phyloP scores from a whole-genome alignment of 352 stramenopile species.

The Blastocystis sp. region DNA sequence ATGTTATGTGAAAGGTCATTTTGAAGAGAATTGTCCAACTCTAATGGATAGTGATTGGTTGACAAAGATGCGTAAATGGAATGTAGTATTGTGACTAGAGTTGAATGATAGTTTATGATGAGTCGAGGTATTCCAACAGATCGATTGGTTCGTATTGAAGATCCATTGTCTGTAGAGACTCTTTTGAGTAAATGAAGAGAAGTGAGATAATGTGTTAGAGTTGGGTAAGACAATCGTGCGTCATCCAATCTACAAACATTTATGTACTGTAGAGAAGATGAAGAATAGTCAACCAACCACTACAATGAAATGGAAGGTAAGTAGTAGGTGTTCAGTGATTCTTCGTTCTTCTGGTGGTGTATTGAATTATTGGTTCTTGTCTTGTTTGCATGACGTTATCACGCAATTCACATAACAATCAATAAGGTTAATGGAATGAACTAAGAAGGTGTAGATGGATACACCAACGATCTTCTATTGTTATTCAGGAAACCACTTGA shows the following conservation, averaged over 20 bases:
- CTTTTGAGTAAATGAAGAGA: not conserved
- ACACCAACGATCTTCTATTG: constrained; percentile 31
- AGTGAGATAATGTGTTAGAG: not conserved
- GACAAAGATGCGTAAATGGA: constrained; percentile 36
- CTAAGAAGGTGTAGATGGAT: constrained; percentile 42
- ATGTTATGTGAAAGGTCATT: constrained; percentile 32
- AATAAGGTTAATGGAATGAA: not conserved
- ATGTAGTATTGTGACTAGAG: not conserved
- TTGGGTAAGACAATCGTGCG: constrained; percentile 14
- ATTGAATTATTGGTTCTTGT: constrained; percentile 14
- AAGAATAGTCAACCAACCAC: not conserved
- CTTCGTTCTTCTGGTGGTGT: too few relatives aligned
- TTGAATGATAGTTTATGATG: not conserved
- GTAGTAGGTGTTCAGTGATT: not conserved
- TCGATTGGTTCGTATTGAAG: constrained; percentile 19
- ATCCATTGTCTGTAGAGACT: not conserved
- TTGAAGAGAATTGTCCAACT: constrained; percentile 45
- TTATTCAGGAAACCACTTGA: not conserved
- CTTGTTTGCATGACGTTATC: not conserved
- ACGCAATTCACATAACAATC: not conserved
- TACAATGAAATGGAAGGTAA: not conserved
- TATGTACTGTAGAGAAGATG: constrained; percentile 4
- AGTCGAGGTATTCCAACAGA: constrained; percentile 26
- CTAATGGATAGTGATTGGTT: not conserved
- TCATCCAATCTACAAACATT: constrained; percentile 5